phyloP scores from a whole-genome alignment of 2,329 filamentous ascomycete genomes.

The Cladophialophora yegresii region DNA sequence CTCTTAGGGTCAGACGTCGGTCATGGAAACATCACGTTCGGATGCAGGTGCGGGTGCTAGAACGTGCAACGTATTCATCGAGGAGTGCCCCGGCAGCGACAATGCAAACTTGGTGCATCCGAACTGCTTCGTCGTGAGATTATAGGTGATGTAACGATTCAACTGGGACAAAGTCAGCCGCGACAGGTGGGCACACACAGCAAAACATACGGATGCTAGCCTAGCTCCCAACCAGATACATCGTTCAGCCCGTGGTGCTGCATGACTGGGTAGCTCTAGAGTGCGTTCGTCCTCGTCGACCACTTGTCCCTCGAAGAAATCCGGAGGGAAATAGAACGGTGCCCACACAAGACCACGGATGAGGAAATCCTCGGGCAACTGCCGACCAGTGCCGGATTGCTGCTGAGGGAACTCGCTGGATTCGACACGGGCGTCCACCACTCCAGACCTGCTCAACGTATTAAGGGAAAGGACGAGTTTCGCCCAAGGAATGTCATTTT shows the following conservation, averaged over 20 bases:
- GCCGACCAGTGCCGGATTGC: slow-evolving; percentile 46
- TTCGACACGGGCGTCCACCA: slow-evolving; percentile 43
- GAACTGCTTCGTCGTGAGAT: slow-evolving; percentile 40
- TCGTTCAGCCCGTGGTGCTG: slow-evolving; percentile 52
- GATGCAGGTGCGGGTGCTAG: not conserved
- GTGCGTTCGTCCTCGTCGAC: slow-evolving; percentile 59
- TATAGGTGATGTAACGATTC: slow-evolving; percentile 47
- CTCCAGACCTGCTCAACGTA: slow-evolving; percentile 49
- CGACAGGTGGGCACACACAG: not conserved
- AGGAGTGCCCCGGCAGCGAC: slow-evolving; percentile 11
- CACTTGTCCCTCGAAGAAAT: slow-evolving; percentile 54
- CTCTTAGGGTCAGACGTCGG: slow-evolving; percentile 18
- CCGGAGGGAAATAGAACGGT: slow-evolving; percentile 51
- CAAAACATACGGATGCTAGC: slow-evolving; percentile 46
- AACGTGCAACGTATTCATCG: slow-evolving; percentile 24
- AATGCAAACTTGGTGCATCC: slow-evolving; percentile 37
- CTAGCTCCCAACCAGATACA: slow-evolving; percentile 54
- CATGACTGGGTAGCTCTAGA: slow-evolving; percentile 54
- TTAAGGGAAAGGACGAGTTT: slow-evolving; percentile 57
- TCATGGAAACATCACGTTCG: slow-evolving; percentile 22
- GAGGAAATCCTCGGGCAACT: slow-evolving; percentile 61
- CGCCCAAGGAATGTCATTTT: slow-evolving; percentile 54
- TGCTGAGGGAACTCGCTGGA: slow-evolving; percentile 46
- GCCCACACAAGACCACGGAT: slow-evolving; percentile 60
- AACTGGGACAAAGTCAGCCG: slow-evolving; percentile 29